These are phyloP conservation scores for Pythium coloratum DNA, from an alignment of 352 stramenopile species.

Conservation along the genomic window DNA sequence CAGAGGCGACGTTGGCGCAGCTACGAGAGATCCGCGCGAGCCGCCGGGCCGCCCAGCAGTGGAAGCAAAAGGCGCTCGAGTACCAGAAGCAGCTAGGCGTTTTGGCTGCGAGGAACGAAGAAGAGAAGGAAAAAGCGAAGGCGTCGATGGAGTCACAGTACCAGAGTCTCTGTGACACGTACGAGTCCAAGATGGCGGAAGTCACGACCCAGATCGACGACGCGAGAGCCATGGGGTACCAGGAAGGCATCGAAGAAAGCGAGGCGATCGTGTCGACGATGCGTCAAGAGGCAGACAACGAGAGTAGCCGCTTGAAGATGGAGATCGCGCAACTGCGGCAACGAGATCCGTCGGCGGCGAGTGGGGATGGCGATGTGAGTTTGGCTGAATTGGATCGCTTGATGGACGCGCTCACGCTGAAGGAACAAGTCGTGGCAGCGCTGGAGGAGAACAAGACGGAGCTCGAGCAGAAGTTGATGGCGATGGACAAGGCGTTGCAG, in stretches of 20 bases:
- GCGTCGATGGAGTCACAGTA: conserved; percentile 59
- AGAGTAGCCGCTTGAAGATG: conserved; percentile 28
- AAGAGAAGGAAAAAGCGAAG: conserved; percentile 47
- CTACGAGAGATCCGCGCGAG: conserved; percentile 39
- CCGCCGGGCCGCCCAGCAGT: conserved; percentile 51
- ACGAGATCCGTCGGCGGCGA: not conserved
- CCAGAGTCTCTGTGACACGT: conserved; percentile 65
- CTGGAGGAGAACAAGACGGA: conserved; percentile 22
- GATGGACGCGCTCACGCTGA: conserved; percentile 23
- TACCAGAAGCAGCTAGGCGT: conserved; percentile 59
- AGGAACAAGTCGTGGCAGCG: conserved; percentile 22
- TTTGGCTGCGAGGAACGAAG: conserved; percentile 38
- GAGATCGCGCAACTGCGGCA: conserved; percentile 29
- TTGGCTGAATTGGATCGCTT: conserved; percentile 21
- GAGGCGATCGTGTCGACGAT: conserved; percentile 69
- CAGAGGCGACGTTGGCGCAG: conserved; percentile 39
- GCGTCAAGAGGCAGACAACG: conserved; percentile 43
- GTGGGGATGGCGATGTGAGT: not conserved
- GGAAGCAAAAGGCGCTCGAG: conserved; percentile 68
- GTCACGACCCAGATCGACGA: conserved; percentile 78
- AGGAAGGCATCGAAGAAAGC: conserved; percentile 77
- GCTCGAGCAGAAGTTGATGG: conserved; percentile 12
- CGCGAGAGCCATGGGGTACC: conserved; percentile 61
- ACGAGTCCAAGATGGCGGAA: conserved; percentile 72
- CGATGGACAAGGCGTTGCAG: conserved; percentile 20